These are phyloP conservation scores for Leucoagaricus sp. DNA, from an alignment of 1,284 basidiomycete genomes.

Conservation along the genomic window DNA sequence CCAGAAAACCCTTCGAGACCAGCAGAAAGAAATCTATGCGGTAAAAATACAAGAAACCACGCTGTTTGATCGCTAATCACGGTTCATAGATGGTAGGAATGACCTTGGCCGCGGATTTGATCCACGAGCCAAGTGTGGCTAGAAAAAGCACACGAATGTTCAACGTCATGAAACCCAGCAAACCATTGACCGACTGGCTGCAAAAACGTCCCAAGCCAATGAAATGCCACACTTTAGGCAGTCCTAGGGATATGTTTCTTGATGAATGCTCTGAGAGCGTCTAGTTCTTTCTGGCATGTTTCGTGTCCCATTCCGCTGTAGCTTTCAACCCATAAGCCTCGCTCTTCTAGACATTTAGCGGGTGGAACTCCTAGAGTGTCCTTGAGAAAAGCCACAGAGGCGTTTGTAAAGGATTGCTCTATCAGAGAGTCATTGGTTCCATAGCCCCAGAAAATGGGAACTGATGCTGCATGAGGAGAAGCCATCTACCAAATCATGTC, in stretches of 20 bases:
- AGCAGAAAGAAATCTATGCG: not conserved
- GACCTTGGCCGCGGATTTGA: not conserved
- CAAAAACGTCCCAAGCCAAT: not conserved
- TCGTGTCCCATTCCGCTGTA: constrained; percentile 68
- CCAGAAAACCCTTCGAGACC: not conserved
- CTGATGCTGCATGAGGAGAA: constrained; percentile 52
- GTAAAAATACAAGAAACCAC: not conserved
- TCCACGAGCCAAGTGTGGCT: constrained; percentile 5
- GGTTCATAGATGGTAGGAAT: not conserved
- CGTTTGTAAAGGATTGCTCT: constrained; percentile 45
- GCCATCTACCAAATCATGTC: constrained; percentile 46
- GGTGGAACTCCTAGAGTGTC: constrained; percentile 47
- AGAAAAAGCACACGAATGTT: not conserved
- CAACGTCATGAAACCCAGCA: not conserved
- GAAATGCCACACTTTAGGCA: not conserved
- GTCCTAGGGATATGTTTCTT: constrained; percentile 46
- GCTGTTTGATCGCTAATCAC: not conserved
- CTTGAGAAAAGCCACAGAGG: constrained; percentile 57
- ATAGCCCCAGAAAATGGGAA: constrained; percentile 90
- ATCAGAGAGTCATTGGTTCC: constrained; percentile 81
- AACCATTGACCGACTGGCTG: not conserved
- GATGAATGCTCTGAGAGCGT: constrained; percentile 65
- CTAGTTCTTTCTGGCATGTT: constrained; percentile 61
- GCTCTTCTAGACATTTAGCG: constrained; percentile 27
- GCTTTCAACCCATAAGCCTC: no score